Conservation (phyloP, 495 filamentous ascomycete genomes). For the Tuber aestivum region DNA sequence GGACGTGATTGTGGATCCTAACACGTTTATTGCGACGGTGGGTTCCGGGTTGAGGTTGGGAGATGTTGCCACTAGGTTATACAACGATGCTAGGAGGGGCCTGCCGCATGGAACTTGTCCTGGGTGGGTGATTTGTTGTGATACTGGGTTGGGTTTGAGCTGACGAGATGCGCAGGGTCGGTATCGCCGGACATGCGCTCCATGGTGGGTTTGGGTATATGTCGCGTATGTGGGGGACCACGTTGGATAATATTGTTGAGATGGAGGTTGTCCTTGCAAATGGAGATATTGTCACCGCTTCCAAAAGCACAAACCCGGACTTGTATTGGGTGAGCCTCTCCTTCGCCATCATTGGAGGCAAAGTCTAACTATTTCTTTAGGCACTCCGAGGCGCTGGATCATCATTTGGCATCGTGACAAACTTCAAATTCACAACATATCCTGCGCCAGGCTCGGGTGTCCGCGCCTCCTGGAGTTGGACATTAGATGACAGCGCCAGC, state of each 20-base stretch:
- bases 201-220: slow-evolving; percentile 63
- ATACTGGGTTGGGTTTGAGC: slow-evolving; percentile 3
- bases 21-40: slow-evolving; percentile 56
- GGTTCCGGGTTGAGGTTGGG: slow-evolving; percentile 60
- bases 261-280: slow-evolving; percentile 62
- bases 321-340: slow-evolving; percentile 48
- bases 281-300: slow-evolving; percentile 48
- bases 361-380: slow-evolving; percentile 4
- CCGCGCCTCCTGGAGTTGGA: slow-evolving; percentile 28
- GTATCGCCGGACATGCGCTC: slow-evolving; percentile 66
- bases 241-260: slow-evolving; percentile 58
- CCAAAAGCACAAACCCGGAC: slow-evolving; percentile 46
- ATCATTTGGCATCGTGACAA: slow-evolving; percentile 59
- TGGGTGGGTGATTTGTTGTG: slow-evolving; percentile 23
- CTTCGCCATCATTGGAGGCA: no score
- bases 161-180: slow-evolving; percentile 46
- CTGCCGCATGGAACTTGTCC: slow-evolving; percentile 36
- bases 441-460: slow-evolving; percentile 49
- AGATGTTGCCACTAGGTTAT: slow-evolving; percentile 56
- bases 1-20: slow-evolving; percentile 49
- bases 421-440: slow-evolving; percentile 57
- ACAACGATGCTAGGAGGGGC: slow-evolving; percentile 57
- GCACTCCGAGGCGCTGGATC: slow-evolving; percentile 56
- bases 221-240: slow-evolving; percentile 59
- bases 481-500: neutral